phyloP scores from a whole-genome alignment of 2,329 filamentous ascomycete species.

The Trichoderma semiorbis region DNA sequence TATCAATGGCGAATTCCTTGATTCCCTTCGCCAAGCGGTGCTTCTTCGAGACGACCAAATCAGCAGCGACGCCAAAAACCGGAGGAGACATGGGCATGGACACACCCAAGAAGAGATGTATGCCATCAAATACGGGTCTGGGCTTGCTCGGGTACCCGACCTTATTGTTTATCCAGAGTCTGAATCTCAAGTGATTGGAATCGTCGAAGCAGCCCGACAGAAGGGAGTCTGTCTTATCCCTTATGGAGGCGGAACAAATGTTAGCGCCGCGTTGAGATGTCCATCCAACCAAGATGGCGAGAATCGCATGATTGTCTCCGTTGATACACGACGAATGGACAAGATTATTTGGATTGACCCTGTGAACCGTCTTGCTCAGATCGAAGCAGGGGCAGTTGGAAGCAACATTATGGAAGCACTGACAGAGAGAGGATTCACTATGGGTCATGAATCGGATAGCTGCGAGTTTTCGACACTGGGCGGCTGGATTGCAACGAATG shows the following conservation, averaged over 20 bases:
- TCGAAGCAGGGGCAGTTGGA: conserved; percentile 9
- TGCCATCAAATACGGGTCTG: background rate
- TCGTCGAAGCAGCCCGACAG: background rate
- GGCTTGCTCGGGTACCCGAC: background rate
- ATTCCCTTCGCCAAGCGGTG: background rate
- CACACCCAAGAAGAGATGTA: conserved; percentile 9
- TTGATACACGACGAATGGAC: background rate
- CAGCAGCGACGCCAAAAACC: background rate
- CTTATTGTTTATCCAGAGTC: background rate
- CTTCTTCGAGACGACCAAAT: background rate
- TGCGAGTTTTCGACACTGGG: conserved; percentile 9
- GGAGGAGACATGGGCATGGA: background rate
- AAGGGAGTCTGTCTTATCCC: background rate
- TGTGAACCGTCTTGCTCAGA: background rate
- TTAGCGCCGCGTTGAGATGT: background rate
- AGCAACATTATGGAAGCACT: background rate
- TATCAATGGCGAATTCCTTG: background rate
- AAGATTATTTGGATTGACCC: background rate
- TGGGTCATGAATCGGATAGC: conserved; percentile 10
- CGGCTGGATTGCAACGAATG: conserved; percentile 8
- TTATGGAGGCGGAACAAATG: background rate
- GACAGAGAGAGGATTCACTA: background rate
- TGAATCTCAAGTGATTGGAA: background rate
- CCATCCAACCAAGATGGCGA: background rate
- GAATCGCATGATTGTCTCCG: background rate